Conservation (phyloP, 2,329 filamentous ascomycete genomes). For the Paraconiothyrium brasiliense region DNA sequence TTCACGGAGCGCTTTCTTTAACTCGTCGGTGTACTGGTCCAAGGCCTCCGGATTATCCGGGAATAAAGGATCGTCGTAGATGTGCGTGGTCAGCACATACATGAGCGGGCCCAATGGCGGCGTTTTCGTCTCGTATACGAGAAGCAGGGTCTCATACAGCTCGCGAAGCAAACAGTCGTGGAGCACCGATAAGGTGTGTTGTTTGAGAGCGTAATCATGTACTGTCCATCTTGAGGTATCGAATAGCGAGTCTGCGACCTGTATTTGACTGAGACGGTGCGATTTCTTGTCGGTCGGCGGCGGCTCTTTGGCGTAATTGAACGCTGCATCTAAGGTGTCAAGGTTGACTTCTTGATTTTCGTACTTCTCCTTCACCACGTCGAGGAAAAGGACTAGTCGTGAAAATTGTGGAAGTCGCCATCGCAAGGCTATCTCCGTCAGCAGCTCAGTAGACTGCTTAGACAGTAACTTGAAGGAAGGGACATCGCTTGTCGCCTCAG, state of each 20-base stretch:
- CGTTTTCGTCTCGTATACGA: slow-evolving; percentile 88
- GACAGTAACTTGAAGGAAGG: slow-evolving; percentile 68
- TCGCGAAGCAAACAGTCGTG: slow-evolving; percentile 87
- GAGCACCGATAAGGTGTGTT: slow-evolving; percentile 75
- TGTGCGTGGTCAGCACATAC: slow-evolving; percentile 81
- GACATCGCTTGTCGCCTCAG: slow-evolving; percentile 58
- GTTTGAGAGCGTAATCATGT: slow-evolving; percentile 67
- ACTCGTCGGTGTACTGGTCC: slow-evolving; percentile 74
- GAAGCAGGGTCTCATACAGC: slow-evolving; percentile 85
- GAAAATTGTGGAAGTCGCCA: slow-evolving; percentile 91
- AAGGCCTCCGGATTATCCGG: slow-evolving; percentile 74
- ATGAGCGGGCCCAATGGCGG: slow-evolving; percentile 82
- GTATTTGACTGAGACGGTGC: slow-evolving; percentile 59
- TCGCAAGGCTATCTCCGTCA: slow-evolving; percentile 84
- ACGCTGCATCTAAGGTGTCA: slow-evolving; percentile 83
- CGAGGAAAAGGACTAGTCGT: slow-evolving; percentile 80
- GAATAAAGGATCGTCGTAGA: slow-evolving; percentile 81
- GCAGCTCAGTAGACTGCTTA: slow-evolving; percentile 79
- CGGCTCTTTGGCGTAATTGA: slow-evolving; percentile 81
- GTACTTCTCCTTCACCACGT: slow-evolving; percentile 86
- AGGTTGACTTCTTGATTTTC: slow-evolving; percentile 80
- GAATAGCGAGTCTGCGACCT: slow-evolving; percentile 52
- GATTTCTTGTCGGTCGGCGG: slow-evolving; percentile 70
- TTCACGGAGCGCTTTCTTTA: slow-evolving; percentile 76
- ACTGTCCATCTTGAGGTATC: slow-evolving; percentile 62